Percentiles rank a stretch among this genome's conserved stretches.
phyloP scores from a whole-genome alignment of 495 filamentous ascomycete species.

The Thermothielavioides terrestris region DNA sequence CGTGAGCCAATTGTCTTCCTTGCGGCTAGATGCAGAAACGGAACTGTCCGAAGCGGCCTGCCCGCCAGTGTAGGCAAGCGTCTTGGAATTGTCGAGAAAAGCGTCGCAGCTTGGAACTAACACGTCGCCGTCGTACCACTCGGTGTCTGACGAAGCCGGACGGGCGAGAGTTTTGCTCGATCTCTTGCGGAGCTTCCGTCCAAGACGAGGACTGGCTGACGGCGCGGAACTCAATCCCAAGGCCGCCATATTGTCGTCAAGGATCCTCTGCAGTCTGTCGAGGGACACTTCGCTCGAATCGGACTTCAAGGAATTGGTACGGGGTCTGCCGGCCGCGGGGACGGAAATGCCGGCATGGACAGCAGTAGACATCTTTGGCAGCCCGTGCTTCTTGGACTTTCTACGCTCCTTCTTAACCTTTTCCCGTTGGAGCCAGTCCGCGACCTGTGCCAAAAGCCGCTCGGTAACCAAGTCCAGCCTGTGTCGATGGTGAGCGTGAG shows the following conservation, averaged over 20 bases:
- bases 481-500: conserved; percentile 27
- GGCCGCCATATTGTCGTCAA: conserved; percentile 50
- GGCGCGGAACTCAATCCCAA: conserved; percentile 33
- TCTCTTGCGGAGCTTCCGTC: conserved; percentile 24
- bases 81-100: conserved; percentile 79
- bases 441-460: conserved; percentile 60
- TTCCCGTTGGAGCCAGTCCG: conserved; percentile 72
- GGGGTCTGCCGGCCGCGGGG: conserved; percentile 13
- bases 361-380: conserved; percentile 24
- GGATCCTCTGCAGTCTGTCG: conserved; percentile 60
- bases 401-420: conserved; percentile 52
- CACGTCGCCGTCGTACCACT: conserved; percentile 62
- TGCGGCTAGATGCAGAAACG: conserved; percentile 31
- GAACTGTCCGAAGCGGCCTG: conserved; percentile 41
- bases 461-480: conserved; percentile 35
- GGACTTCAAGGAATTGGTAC: conserved; percentile 41
- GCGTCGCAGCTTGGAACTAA: conserved; percentile 71
- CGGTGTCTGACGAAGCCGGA: conserved; percentile 65
- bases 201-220: conserved; percentile 25
- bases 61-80: conserved; percentile 63
- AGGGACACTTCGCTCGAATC: conserved; percentile 54
- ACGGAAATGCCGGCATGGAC: not conserved
- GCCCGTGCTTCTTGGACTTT: conserved; percentile 31
- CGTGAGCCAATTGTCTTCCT: conserved; percentile 52
- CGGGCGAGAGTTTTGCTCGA: conserved; percentile 30